Evolutionary conservation across 352 stramenopile species (phyloP), one percentile per base, ranked within the genome.

Genomic region (Phytophthora meadii): DNA sequence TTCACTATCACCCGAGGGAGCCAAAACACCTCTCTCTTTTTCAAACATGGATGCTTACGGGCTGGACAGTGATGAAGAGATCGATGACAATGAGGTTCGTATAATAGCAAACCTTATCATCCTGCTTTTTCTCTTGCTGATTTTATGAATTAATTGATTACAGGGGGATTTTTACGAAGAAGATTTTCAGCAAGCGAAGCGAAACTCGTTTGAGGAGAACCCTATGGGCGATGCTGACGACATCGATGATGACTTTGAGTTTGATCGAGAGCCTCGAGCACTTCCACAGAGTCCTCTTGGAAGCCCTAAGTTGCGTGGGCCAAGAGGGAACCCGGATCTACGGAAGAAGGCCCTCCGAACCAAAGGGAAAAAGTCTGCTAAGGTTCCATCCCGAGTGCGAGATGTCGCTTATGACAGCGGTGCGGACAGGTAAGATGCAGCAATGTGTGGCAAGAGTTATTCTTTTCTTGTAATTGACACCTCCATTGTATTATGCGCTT

Each of bases 221-320:
- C 65, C 74, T 2, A 67, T 91, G 48, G 87, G 79, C 32, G 88
- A 96, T 68, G 32, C 68, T 12, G 89, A 96, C 44, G 89, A 97
- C 65, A 71, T 72, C 25, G 89, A 97, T 60, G 89, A 97, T 51
- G 89, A 97, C 53, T 95, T 95, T 53, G 89, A 95, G 50, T 97
- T 97, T 65, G 89, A 97, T 68, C 66, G 88, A 17, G 87, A 95
- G 46, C 74, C 76, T 47, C 77, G 74, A 22, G 61, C 65, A 22
- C 64, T 77, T 17, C 55, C 72, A 15, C 70, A 77, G 59, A 93
- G 77, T 36, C 81, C 82, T 47, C 69, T 79, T 8, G 52, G 68
- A 7, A 93, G 84, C 44, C 83, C 81, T 14, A 94, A 93, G 53
- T 56, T 74, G 24, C 72, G 82, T 34, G 49, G 54, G 2, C 63